Base-by-base conservation (phyloP, 1,139 yeast species). In the Debaryomyces singareniensis region DNA sequence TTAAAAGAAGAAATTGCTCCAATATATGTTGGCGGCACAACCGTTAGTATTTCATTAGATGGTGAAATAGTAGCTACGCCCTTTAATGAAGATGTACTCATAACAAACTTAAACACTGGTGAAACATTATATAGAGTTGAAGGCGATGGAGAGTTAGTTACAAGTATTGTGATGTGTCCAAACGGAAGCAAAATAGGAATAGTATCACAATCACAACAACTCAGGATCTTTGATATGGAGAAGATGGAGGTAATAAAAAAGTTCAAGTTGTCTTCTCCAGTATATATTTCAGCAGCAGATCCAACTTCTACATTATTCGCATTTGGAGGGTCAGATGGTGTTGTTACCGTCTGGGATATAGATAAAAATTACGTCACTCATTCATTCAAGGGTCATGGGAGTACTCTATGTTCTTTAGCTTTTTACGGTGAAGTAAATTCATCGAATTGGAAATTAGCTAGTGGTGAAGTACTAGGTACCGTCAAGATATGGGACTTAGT, bases 261-360 rank as follows among this genome's bases (percentile, higher is more conserved):
- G 13, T 67, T 69, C 56, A 79, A 74, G 50, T 49, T 81, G 32
- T 61, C 83, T 3, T 77, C 96, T 1, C 96, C 97, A 1, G 83
- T 85, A 2, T 84, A 84, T 52, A 80, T 86, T 13, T 71, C 87
- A 34, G 68, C 80, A 10, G 74, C 75, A 20, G 98, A 91, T 53
- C 54, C 74, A 4, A 86, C 96, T 0, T 82, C 95, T 11, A 75
- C 95, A 4, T 64, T 91, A 29, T 75, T 89, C 48, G 95, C 96
- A 22, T 79, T 93, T 47, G 99, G 99, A 29, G 91, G 95, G 28
- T 83, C 96, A 1, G 98, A 93, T 52, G 97, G 98, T 29, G 74
- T 78, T 24, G 83, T 89, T 13, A 79, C 86, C 29, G 95, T 93
- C 2, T 87, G 95, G 83, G 98, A 91, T 54, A 71, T 91, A 27